Percentiles rank a stretch among this genome's conserved stretches.
phyloP scores from a whole-genome alignment of 257 asterid genomes.

The Perilla frutescens region DNA sequence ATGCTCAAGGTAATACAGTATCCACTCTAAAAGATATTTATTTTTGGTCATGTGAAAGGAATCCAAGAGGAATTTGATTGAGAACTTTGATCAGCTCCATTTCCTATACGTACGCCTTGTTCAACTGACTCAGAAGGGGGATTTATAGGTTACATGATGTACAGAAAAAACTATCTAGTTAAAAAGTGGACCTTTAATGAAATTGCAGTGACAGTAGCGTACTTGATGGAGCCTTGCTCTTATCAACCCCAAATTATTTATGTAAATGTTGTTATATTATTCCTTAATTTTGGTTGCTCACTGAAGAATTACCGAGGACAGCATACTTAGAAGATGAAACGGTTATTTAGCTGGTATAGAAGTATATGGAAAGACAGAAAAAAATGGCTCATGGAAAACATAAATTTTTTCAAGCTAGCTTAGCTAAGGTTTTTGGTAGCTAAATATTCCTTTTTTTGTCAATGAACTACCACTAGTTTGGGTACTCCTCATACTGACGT shows the following conservation, averaged over 20 bases:
- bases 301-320: no score
- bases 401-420: background rate
- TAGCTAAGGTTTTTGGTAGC: conserved; percentile 14
- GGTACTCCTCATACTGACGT: background rate
- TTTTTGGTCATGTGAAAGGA: no score
- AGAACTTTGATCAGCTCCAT: no score
- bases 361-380: background rate
- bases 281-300: conserved; percentile 24
- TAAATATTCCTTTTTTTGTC: background rate
- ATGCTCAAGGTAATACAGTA: no score
- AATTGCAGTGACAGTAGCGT: background rate
- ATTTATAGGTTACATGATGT: background rate
- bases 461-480: background rate
- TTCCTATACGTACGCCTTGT: no score
- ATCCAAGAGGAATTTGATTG: no score
- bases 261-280: background rate
- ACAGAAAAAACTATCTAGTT: background rate
- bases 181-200: background rate
- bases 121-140: no score
- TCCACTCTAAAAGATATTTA: no score
- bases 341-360: no score
- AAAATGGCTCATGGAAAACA: background rate
- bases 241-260: background rate
- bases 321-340: no score
- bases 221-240: conserved; percentile 3